Percentiles rank a stretch among this genome's conserved stretches.
These are phyloP conservation scores for Citrus maxima DNA, from an alignment of 345 rosid genomes.

Conservation along the genomic window DNA sequence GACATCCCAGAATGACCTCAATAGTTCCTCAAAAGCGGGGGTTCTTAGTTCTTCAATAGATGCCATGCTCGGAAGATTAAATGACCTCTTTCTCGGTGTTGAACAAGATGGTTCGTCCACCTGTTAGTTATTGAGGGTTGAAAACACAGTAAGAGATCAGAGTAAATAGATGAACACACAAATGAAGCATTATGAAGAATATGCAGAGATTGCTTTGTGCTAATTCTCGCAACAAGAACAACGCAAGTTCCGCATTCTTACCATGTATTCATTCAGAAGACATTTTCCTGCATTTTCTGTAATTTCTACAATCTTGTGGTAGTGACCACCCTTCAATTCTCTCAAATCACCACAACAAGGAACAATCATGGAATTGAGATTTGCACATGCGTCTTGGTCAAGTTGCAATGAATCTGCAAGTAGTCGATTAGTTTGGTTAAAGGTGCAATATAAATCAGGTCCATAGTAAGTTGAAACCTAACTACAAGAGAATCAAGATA, in stretches of 20 bases:
- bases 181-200: too few species aligned
- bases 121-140: slow-evolving; percentile 28
- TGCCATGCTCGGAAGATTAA: slow-evolving; percentile 63
- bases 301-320: slow-evolving; percentile 76
- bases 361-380: slow-evolving; percentile 74
- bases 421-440: slow-evolving; percentile 6
- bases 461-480: neutral
- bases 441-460: neutral
- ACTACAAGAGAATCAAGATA: slow-evolving; percentile 18
- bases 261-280: slow-evolving; percentile 79
- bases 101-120: slow-evolving; percentile 95
- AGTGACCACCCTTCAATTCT: slow-evolving; percentile 83
- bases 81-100: slow-evolving; percentile 74
- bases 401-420: slow-evolving; percentile 82
- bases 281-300: slow-evolving; percentile 87
- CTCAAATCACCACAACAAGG: slow-evolving; percentile 80
- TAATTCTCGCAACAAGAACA: too few species aligned
- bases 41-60: slow-evolving; percentile 92
- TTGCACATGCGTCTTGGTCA: slow-evolving; percentile 80
- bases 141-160: neutral
- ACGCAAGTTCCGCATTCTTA: slow-evolving; percentile 24
- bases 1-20: slow-evolving; percentile 69
- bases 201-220: too few species aligned
- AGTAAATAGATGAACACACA: neutral
- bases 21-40: slow-evolving; percentile 74